Conservation (phyloP, 257 asterid species). For the Lycium ferocissimum region DNA sequence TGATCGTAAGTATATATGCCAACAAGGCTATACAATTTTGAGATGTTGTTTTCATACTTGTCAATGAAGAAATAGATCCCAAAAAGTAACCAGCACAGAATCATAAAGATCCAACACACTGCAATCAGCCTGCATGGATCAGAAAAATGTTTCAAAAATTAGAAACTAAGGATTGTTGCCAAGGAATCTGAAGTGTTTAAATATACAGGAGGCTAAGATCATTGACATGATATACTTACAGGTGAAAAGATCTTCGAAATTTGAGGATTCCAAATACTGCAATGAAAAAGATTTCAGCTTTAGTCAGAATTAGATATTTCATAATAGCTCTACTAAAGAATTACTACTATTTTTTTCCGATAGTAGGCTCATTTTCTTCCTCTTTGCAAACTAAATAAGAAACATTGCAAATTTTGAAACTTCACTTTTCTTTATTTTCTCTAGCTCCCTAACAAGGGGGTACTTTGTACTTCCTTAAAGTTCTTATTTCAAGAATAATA, state of each 20-base stretch:
- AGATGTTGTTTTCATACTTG: constrained; percentile 46
- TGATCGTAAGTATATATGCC: not conserved
- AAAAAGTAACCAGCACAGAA: constrained; percentile 69
- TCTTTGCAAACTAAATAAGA: not conserved
- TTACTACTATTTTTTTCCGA: not conserved
- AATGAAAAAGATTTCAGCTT: constrained; percentile 19
- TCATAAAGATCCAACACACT: constrained; percentile 67
- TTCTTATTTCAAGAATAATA: not conserved
- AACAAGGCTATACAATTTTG: not conserved
- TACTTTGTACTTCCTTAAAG: not conserved
- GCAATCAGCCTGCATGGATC: constrained; percentile 54
- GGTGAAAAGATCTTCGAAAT: constrained; percentile 31
- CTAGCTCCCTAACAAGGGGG: not conserved
- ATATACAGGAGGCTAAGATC: not conserved
- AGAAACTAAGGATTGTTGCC: not conserved
- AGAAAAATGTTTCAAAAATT: not conserved
- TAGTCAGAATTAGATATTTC: not conserved
- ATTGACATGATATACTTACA: constrained; percentile 41
- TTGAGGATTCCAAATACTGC: constrained; percentile 54
- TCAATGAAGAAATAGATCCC: constrained; percentile 69
- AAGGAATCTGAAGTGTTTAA: not conserved
- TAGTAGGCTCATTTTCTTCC: not conserved
- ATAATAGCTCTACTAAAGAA: not conserved
- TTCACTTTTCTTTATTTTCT: not conserved
- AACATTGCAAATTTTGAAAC: not conserved